Conservation (phyloP, 768 basidiomycete species). For the Boletus rufocinnamomeus region DNA sequence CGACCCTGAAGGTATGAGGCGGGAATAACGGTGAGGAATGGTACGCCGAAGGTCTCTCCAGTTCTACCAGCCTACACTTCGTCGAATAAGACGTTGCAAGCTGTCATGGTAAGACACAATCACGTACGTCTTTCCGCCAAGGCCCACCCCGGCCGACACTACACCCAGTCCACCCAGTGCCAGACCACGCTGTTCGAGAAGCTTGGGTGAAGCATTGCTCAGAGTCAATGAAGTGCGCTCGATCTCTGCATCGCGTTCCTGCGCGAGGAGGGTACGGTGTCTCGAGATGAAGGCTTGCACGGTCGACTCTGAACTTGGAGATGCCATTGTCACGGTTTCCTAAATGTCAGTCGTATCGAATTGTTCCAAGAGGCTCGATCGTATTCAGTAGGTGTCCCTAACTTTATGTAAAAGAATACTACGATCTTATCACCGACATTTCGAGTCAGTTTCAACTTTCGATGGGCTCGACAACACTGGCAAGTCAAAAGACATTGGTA, state of each 20-base stretch:
- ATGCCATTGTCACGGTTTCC: constrained; percentile 8
- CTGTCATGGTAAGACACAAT: background rate
- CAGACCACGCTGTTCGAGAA: constrained; percentile 88
- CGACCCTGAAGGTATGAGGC: constrained; percentile 81
- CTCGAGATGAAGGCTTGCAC: constrained; percentile 63
- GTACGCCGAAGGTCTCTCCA: constrained; percentile 81
- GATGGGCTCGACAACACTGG: background rate
- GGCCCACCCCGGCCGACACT: constrained; percentile 72
- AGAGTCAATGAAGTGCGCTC: constrained; percentile 76
- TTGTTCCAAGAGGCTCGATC: background rate
- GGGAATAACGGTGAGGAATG: constrained; percentile 73
- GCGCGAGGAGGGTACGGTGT: constrained; percentile 63
- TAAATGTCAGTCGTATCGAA: background rate
- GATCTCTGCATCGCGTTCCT: constrained; percentile 82
- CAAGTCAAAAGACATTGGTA: too few species aligned
- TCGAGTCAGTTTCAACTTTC: too few species aligned
- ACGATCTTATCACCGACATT: background rate
- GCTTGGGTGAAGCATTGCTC: constrained; percentile 77
- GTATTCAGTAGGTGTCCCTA: background rate
- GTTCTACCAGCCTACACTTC: constrained; percentile 74
- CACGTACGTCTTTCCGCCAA: constrained; percentile 88
- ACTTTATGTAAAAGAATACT: too few species aligned
- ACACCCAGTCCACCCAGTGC: constrained; percentile 75
- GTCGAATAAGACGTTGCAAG: constrained; percentile 26
- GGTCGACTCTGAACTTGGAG: constrained; percentile 26